Base-by-base conservation (phyloP, 805 yeast genomes). In the Wickerhamiella bombiphila region DNA sequence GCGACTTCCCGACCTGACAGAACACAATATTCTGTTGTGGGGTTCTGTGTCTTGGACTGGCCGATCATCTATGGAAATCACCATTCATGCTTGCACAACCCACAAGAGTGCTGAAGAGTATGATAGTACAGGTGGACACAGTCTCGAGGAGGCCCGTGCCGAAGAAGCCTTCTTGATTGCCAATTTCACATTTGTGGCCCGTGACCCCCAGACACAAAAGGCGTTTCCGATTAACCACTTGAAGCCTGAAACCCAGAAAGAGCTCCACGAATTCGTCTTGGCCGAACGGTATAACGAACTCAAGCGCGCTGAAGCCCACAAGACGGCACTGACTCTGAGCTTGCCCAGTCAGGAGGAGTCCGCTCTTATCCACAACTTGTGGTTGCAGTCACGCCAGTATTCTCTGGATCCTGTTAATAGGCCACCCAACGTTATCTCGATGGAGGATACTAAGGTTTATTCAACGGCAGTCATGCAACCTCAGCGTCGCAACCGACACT, bases 31-130 rank as follows among this genome's bases (percentile, higher is more conserved):
- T 49, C 68, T 83, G 21, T 61, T 86, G 43, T 85, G 91, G 22
- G 97, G 97, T n/a, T 67, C 76, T 36, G 95, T 85, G 31, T 76
- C 93, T 6, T 86, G 93, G 82, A 86, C 95, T 0, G 97, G 97
- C 42, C 66, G 82, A 43, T 80, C 94, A 1, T 85, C 95, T 1
- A 86, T 86, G 95, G 96, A 86, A 59, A 86, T 86, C 52, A 71
- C 85, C 34, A 91, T 86, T 49, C 79, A 74, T 53, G 97, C 95
- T 2, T 80, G 82, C 45, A 75, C 93, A 2, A 75, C 74, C 39
- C 16, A 19, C n/a, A 40, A 41, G 35, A 32, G 39, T 28, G 32
- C 39, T 15, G 29, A 20, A 4, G 35, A 21, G 4, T 17, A 13
- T 8, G 13, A 16, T 22, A 28, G 24, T 21, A 70, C 66, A 11